These are phyloP conservation scores for Orbilia javanica DNA, from an alignment of 2,329 filamentous ascomycete species.

Conservation along the genomic window DNA sequence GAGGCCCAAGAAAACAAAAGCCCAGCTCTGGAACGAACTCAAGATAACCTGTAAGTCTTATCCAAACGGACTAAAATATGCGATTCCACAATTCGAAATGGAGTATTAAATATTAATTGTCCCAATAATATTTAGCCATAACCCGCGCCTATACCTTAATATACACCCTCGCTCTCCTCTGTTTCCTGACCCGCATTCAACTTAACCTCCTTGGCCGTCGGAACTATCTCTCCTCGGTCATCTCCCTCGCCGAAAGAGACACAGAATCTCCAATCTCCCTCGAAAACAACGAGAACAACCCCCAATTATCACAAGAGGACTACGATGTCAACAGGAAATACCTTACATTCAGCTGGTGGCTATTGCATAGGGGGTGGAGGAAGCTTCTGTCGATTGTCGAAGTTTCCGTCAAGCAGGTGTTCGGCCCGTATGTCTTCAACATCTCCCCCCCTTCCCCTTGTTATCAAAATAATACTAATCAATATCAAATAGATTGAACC, in stretches of 20 bases:
- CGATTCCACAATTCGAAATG: constrained; percentile 23
- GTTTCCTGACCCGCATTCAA: constrained; percentile 92
- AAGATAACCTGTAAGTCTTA: constrained; percentile 86
- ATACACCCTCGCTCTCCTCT: constrained; percentile 89
- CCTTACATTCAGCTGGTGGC: constrained; percentile 97
- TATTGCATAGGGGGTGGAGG: constrained; percentile 89
- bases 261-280: constrained; percentile 83
- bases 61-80: too few relatives aligned
- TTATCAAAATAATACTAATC: constrained; percentile 4
- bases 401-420: constrained; percentile 87
- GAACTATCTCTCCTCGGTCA: constrained; percentile 95
- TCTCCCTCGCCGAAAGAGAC: constrained; percentile 76
- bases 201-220: constrained; percentile 94
- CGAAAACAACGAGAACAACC: constrained; percentile 86
- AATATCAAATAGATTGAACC: constrained; percentile 72
- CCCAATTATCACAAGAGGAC: constrained; percentile 80
- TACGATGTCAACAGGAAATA: constrained; percentile 97
- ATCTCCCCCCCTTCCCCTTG: background rate
- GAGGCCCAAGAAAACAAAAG: constrained; percentile 80
- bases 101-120: constrained; percentile 66
- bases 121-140: constrained; percentile 74
- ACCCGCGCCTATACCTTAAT: constrained; percentile 90
- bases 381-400: constrained; percentile 85
- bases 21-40: constrained; percentile 96
- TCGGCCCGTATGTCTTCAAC: constrained; percentile 71